Base-by-base conservation (phyloP, 257 asterid species). In the Solanum gracilifrons region DNA sequence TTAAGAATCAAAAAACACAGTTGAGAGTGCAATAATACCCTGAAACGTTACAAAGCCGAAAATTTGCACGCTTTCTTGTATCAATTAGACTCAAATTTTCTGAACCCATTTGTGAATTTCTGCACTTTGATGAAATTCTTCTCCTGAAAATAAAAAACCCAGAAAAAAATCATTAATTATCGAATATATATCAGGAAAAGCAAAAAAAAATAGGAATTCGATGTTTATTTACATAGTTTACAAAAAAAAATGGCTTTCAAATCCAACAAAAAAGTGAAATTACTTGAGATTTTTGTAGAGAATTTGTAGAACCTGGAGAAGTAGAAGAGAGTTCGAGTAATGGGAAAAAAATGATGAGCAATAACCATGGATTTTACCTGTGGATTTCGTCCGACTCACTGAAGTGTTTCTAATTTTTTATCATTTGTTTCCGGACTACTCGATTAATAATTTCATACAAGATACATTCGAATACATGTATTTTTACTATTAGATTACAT, bases 1-100 rank as follows among this genome's bases (percentile, higher is more conserved):
- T 21, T 0, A 15, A 48, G 60, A 29, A 33, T 5, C 27, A n/a
- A n/a, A 68, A 69, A 21, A 39, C 6, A 43, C 15, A 76, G 32
- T 31, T 25, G 23, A 55, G n/a, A n/a, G 20, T 9, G 69, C 10
- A 64, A 29, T 0, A 33, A 32, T 93, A 94, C 98, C 98, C 95
- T 15, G 94, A 87, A 83, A 95, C 92, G 48, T 86, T 92, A 76
- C 92, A 84, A 21, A 94, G 89, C 74, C 96, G 90, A 77, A 87
- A 89, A 86, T 55, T 87, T 72, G 94, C 96, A 25, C 41, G 88
- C 84, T 80, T 88, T 87, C 58, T 92, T 66, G 85, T 64, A 87
- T 37, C 83, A 88, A 89, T 86, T 89, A 93, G 89, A 51, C 90
- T 82, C 82, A 87, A 23, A 83, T 86, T 90, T 80, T 91, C 97